Evolutionary conservation across 192 early-diverging fungal species (phyloP).

Genomic region (Coemansia sp.): DNA sequence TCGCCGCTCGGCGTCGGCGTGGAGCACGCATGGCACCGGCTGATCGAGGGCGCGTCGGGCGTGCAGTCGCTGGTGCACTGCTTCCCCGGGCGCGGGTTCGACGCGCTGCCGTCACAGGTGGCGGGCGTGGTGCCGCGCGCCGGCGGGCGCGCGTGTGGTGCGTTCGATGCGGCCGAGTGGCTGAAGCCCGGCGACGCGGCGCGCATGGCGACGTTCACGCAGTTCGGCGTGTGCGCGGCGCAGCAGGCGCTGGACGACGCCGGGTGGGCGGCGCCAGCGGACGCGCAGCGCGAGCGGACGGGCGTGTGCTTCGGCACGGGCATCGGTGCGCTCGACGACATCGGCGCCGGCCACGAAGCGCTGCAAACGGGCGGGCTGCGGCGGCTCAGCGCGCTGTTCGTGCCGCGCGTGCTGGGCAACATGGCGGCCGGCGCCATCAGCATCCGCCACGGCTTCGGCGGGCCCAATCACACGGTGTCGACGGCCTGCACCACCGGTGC

Average conservation of each 20-base stretch:
- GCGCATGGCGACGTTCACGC: constrained; percentile 82
- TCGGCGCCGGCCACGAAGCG: constrained; percentile 59
- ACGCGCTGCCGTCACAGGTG: constrained; percentile 73
- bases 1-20: constrained; percentile 88
- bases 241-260: constrained; percentile 86
- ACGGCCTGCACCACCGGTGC: constrained; percentile 98
- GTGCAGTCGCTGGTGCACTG: constrained; percentile 63
- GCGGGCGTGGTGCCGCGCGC: constrained; percentile 68
- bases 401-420: constrained; percentile 90
- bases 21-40: constrained; percentile 66
- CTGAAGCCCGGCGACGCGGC: constrained; percentile 74
- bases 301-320: constrained; percentile 97
- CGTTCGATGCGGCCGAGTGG: constrained; percentile 76
- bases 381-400: constrained; percentile 88
- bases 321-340: constrained; percentile 91
- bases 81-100: constrained; percentile 52
- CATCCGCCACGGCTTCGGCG: constrained; percentile 82
- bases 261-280: constrained; percentile 63
- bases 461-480: constrained; percentile 90
- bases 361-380: constrained; percentile 62
- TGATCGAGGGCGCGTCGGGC: constrained; percentile 76
- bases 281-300: constrained; percentile 62
- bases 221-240: constrained; percentile 83
- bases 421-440: constrained; percentile 95
- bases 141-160: constrained; percentile 58